These are phyloP conservation scores for Schizothecium vesticola DNA, from an alignment of 495 filamentous ascomycete genomes.

Conservation along the genomic window DNA sequence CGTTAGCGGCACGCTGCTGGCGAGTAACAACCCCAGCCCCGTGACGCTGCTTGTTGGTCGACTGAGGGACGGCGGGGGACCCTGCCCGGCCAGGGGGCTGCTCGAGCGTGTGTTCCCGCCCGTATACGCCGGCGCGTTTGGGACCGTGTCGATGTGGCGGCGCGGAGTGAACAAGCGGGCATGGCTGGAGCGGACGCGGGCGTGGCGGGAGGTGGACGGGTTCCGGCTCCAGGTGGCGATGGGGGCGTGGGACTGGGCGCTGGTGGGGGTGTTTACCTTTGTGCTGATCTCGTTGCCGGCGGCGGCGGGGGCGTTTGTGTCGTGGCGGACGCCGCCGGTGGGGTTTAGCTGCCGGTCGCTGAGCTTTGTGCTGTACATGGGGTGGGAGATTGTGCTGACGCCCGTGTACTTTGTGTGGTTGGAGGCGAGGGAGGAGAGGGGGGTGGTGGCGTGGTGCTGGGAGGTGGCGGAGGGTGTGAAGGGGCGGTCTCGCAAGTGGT, in stretches of 20 bases:
- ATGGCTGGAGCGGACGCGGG: neutral
- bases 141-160: neutral
- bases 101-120: neutral
- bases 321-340: slow-evolving; percentile 37
- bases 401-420: neutral
- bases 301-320: slow-evolving; percentile 12
- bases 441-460: neutral
- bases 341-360: slow-evolving; percentile 40
- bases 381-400: slow-evolving; percentile 34
- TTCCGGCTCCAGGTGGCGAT: neutral
- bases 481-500: too few relatives aligned
- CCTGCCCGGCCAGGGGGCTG: neutral
- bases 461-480: neutral
- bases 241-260: neutral
- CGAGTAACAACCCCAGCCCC: slow-evolving; percentile 11
- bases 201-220: neutral
- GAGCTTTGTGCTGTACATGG: slow-evolving; percentile 37
- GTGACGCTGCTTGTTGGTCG: neutral
- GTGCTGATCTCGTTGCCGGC: slow-evolving; percentile 31
- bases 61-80: neutral
- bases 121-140: neutral
- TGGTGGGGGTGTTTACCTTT: neutral
- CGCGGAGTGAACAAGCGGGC: neutral
- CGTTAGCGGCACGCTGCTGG: slow-evolving; percentile 6
- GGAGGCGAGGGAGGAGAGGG: neutral